A percentile compares a stretch with the other conserved stretches of the same genome.
Conservation (phyloP, 345 rosid species). For the Salix udensis region DNA sequence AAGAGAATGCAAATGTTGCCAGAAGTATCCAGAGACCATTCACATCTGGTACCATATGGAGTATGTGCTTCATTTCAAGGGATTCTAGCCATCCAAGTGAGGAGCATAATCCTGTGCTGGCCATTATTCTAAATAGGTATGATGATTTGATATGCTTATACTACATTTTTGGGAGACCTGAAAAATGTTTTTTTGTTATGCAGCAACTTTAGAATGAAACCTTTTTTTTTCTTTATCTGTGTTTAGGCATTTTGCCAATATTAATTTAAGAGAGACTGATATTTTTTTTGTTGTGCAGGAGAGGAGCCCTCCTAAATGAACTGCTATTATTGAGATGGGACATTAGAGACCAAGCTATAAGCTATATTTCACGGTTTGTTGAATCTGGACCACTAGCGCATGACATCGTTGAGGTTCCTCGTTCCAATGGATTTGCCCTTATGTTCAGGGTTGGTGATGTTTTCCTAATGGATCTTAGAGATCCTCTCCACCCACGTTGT, state of each 20-base stretch:
- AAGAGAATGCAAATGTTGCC: constrained; percentile 36
- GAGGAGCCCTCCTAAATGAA: constrained; percentile 57
- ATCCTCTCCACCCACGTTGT: constrained; percentile 66
- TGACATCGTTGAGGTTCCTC: constrained; percentile 78
- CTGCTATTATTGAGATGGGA: constrained; percentile 71
- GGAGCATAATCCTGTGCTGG: constrained; percentile 75
- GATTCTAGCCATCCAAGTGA: constrained; percentile 44
- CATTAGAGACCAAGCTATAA: constrained; percentile 47
- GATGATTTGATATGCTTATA: constrained; percentile 23
- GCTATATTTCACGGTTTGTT: constrained; percentile 46
- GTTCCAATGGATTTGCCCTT: constrained; percentile 79
- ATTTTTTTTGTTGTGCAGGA: constrained; percentile 50
- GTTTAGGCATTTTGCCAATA: constrained; percentile 21
- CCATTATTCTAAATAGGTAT: constrained; percentile 87
- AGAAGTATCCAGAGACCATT: constrained; percentile 35
- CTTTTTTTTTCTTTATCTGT: constrained; percentile 3
- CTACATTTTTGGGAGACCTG: constrained; percentile 18
- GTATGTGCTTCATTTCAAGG: constrained; percentile 90
- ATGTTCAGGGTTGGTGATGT: constrained; percentile 89
- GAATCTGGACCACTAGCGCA: constrained; percentile 86
- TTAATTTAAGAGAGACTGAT: constrained; percentile 19
- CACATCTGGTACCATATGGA: constrained; percentile 88
- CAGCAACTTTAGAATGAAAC: constrained; percentile 7
- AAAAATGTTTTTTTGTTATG: constrained; percentile 12
- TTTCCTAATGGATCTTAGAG: constrained; percentile 93